Evolutionary conservation across 2,329 filamentous ascomycete species (phyloP), one percentile per base, ranked within the genome.

Genomic region (Neurospora sp.): DNA sequence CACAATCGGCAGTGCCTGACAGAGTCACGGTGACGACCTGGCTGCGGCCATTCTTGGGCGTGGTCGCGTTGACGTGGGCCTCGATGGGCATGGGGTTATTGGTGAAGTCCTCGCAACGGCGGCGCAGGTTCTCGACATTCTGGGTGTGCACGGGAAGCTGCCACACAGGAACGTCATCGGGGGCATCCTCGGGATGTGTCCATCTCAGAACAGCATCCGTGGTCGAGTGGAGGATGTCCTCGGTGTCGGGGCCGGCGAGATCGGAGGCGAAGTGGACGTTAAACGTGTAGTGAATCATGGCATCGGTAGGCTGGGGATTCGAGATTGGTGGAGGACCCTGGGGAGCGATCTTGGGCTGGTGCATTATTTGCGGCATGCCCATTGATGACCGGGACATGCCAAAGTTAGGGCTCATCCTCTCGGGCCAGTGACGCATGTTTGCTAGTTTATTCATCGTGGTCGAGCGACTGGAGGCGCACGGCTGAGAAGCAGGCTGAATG

Each of bases 261-360:
- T 95, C 95, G 73, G 92, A 97, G 75, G 93, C 90, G 82, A 98
- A 97, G 72, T 96, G 96, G 67, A 99, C 91, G 79, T 97, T 98
- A 89, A 99, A 98, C 74, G 93, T 95, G 80, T 97, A 91, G 81
- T 96, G 93, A 81, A 98, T 92, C 74, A 89, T 89, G 68, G 90
- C 85, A 79, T 95, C 91, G 78, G 90, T 86, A 73, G 90, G 85
- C 74, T 91, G 89, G 70, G 91, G 88, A 74, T 91, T 89, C 76
- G 89, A 85, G 78, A 88, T 83, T 73, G 88, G 84, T 70, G 87
- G 82, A 71, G 82, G 81, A 68, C 85, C 81, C 70, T 83, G 83
- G 70, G 83, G 78, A 73, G 82, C 80, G 72, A 84, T 83, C 79
- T 89, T 88, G 75, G 85, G 83, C 73, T 88, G 87, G 72, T 85